Conservation (phyloP, 768 basidiomycete genomes). For the Tulasnella sp. region DNA sequence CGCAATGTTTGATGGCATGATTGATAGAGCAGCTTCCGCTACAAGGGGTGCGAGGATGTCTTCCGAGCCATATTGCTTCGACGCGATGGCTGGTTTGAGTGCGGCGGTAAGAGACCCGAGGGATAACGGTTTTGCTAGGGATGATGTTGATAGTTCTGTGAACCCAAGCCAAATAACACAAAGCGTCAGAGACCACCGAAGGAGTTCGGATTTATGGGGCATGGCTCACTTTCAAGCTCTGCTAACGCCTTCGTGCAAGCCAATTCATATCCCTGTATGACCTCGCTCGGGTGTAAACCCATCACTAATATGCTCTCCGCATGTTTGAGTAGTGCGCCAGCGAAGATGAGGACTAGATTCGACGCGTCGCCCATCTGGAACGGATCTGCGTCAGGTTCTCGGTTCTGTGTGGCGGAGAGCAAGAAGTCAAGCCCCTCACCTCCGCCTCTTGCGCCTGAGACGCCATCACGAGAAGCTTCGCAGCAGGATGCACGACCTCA, state of each 20-base stretch:
- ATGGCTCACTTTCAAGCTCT: slow-evolving; percentile 76
- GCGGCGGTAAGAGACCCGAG: slow-evolving; percentile 58
- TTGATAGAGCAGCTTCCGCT: slow-evolving; percentile 81
- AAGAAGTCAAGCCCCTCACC: slow-evolving; percentile 36
- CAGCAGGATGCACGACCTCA: slow-evolving; percentile 97
- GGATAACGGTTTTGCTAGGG: slow-evolving; percentile 60
- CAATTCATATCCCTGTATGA: slow-evolving; percentile 90
- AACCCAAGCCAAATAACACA: slow-evolving; percentile 16
- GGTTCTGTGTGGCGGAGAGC: background rate
- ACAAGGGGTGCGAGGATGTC: slow-evolving; percentile 71
- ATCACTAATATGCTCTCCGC: slow-evolving; percentile 87
- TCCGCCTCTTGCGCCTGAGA: slow-evolving; percentile 93
- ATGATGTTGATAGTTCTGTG: slow-evolving; percentile 57
- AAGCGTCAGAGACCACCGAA: background rate
- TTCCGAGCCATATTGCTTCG: slow-evolving; percentile 95
- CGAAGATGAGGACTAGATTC: slow-evolving; percentile 88
- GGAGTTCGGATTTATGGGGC: background rate
- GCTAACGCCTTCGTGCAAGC: slow-evolving; percentile 72
- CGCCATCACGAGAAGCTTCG: slow-evolving; percentile 98
- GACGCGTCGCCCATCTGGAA: slow-evolving; percentile 92
- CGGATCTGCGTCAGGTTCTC: background rate
- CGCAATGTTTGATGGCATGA: slow-evolving; percentile 81
- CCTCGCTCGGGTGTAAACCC: slow-evolving; percentile 95
- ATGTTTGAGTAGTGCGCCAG: slow-evolving; percentile 88
- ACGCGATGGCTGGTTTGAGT: slow-evolving; percentile 84